phyloP scores from a whole-genome alignment of 805 yeast species.

The Dipodascopsis tothii region DNA sequence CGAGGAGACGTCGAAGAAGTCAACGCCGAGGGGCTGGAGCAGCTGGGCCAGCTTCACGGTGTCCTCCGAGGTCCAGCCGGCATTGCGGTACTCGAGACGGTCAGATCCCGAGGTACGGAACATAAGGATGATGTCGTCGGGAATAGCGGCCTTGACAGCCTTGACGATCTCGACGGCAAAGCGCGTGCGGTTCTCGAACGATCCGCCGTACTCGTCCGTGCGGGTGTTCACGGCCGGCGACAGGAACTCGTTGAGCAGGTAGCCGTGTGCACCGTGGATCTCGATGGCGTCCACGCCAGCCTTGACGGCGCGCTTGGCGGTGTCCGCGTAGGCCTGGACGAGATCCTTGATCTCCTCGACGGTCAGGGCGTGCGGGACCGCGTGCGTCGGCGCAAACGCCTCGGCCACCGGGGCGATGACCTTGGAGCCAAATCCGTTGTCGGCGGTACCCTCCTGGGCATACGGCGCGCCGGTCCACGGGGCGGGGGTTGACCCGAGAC shows the following conservation, averaged over 20 bases:
- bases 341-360: conserved; percentile 35
- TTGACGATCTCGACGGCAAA: conserved; percentile 44
- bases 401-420: conserved; percentile 43
- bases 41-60: conserved; percentile 28
- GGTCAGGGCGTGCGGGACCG: conserved; percentile 38
- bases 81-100: conserved; percentile 23
- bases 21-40: conserved; percentile 35
- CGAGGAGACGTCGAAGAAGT: conserved; percentile 47
- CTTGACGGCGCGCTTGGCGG: conserved; percentile 45
- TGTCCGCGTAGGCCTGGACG: conserved; percentile 38
- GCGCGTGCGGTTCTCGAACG: conserved; percentile 50
- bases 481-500: conserved; percentile 38
- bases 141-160: conserved; percentile 37
- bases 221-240: conserved; percentile 44
- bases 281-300: conserved; percentile 60
- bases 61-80: conserved; percentile 41
- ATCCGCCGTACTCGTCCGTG: conserved; percentile 58
- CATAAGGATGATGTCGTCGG: conserved; percentile 41
- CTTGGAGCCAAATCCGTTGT: conserved; percentile 29
- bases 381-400: conserved; percentile 26
- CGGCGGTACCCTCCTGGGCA: conserved; percentile 14
- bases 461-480: conserved; percentile 22
- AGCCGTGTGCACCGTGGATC: conserved; percentile 61
- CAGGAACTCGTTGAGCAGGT: conserved; percentile 44
- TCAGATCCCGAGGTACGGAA: conserved; percentile 45